Evolutionary conservation across 2,329 filamentous ascomycete species (phyloP).

Genomic region (Cladosporium cucumerinum): DNA sequence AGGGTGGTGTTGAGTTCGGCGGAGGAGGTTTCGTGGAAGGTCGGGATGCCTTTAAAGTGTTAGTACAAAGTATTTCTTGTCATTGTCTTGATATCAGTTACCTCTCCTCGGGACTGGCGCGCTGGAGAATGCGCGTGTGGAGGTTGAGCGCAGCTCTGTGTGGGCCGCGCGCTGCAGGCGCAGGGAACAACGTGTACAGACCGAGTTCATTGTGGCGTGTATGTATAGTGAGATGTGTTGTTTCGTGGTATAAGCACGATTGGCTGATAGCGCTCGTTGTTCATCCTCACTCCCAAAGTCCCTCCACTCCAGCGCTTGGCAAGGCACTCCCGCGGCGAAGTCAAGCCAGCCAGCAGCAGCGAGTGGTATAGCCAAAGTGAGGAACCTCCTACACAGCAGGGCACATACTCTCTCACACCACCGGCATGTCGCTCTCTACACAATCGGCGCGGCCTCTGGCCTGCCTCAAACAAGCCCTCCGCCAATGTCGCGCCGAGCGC

Average conservation of each 20-base stretch:
- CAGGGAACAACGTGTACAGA: conserved; percentile 34
- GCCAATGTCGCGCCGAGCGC: conserved; percentile 49
- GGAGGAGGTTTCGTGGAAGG: conserved; percentile 41
- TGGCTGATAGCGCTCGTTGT: neutral
- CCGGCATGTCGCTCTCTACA: conserved; percentile 56
- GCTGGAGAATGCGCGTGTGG: conserved; percentile 28
- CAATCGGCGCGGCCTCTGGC: conserved; percentile 63
- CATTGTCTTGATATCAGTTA: neutral
- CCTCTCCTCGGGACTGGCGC: conserved; percentile 19
- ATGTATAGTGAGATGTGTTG: neutral
- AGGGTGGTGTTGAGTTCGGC: conserved; percentile 42
- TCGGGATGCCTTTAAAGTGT: conserved; percentile 34
- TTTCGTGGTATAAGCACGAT: neutral
- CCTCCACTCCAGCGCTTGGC: conserved; percentile 7
- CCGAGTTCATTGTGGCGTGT: conserved; percentile 24
- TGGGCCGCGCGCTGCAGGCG: conserved; percentile 30
- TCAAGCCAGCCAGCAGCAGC: neutral
- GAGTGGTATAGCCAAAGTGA: conserved; percentile 4
- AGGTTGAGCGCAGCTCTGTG: conserved; percentile 17
- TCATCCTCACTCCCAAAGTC: conserved; percentile 10
- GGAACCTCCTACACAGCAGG: neutral
- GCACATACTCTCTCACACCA: conserved; percentile 7
- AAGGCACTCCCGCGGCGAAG: conserved; percentile 13
- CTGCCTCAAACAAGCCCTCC: conserved; percentile 65
- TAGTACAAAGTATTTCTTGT: neutral